Conservation (phyloP, 2,329 filamentous ascomycete genomes). For the Xylariaceae sp. region DNA sequence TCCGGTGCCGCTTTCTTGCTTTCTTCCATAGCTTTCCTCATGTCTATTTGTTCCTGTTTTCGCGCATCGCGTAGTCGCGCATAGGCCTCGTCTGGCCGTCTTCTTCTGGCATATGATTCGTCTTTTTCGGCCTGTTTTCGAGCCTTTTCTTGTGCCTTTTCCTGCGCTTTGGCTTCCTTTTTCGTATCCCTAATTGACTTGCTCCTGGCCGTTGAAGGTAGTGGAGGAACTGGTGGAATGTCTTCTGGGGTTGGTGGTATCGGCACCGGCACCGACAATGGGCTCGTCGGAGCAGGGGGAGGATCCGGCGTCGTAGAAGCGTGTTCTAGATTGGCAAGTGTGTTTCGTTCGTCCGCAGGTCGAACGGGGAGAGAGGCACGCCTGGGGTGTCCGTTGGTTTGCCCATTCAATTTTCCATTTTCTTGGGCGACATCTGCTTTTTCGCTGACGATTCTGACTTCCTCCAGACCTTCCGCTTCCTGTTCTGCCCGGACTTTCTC, state of each 20-base stretch:
- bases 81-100: slow-evolving; percentile 36
- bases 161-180: slow-evolving; percentile 49
- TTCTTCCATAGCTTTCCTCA: slow-evolving; percentile 53
- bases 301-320: slow-evolving; percentile 55
- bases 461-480: slow-evolving; percentile 69
- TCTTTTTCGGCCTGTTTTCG: slow-evolving; percentile 43
- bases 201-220: slow-evolving; percentile 10
- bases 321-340: slow-evolving; percentile 58
- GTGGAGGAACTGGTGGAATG: slow-evolving; percentile 17
- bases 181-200: slow-evolving; percentile 55
- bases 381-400: slow-evolving; percentile 40
- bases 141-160: slow-evolving; percentile 37
- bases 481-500: slow-evolving; percentile 69
- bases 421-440: slow-evolving; percentile 51
- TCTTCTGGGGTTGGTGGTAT: slow-evolving; percentile 30
- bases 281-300: slow-evolving; percentile 19
- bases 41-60: slow-evolving; percentile 47
- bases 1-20: slow-evolving; percentile 51
- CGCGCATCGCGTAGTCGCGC: slow-evolving; percentile 34
- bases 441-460: slow-evolving; percentile 51
- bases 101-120: slow-evolving; percentile 40
- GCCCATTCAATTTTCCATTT: slow-evolving; percentile 42
- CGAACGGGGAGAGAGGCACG: slow-evolving; percentile 46
- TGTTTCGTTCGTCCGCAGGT: slow-evolving; percentile 43
- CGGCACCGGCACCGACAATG: slow-evolving; percentile 29